phyloP scores from a whole-genome alignment of 768 basidiomycete genomes.

The Lyophyllum decastes region DNA sequence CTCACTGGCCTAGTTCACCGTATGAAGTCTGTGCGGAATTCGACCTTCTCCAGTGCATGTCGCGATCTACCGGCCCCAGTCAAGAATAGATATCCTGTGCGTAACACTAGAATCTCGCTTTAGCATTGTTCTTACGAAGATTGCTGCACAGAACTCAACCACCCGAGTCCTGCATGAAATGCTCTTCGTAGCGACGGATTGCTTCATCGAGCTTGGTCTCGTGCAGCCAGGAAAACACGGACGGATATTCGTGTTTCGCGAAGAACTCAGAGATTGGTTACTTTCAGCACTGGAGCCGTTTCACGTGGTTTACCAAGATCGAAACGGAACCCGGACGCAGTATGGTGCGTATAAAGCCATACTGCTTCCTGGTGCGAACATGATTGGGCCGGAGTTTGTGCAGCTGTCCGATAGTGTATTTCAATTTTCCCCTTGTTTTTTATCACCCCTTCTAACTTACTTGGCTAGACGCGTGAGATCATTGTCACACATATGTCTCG shows the following conservation, averaged over 20 bases:
- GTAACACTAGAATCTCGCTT: background rate
- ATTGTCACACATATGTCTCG: conserved; percentile 8
- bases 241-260: conserved; percentile 16
- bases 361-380: conserved; percentile 4
- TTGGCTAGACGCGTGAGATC: conserved; percentile 8
- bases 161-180: conserved; percentile 6
- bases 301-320: conserved; percentile 5
- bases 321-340: background rate
- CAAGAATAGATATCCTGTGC: background rate
- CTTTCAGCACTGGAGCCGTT: conserved; percentile 9
- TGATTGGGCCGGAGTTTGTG: conserved; percentile 17
- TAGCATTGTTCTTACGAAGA: background rate
- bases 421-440: background rate
- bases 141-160: background rate
- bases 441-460: background rate
- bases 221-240: conserved; percentile 13
- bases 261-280: conserved; percentile 15
- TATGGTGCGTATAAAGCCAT: conserved; percentile 11
- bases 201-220: conserved; percentile 9
- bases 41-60: conserved; percentile 4
- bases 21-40: background rate
- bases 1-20: conserved; percentile 2
- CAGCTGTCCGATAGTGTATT: background rate
- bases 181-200: conserved; percentile 12
- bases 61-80: conserved; percentile 6